phyloP scores from a whole-genome alignment of 2,329 filamentous ascomycete species.

The Botryotinia globosa region DNA sequence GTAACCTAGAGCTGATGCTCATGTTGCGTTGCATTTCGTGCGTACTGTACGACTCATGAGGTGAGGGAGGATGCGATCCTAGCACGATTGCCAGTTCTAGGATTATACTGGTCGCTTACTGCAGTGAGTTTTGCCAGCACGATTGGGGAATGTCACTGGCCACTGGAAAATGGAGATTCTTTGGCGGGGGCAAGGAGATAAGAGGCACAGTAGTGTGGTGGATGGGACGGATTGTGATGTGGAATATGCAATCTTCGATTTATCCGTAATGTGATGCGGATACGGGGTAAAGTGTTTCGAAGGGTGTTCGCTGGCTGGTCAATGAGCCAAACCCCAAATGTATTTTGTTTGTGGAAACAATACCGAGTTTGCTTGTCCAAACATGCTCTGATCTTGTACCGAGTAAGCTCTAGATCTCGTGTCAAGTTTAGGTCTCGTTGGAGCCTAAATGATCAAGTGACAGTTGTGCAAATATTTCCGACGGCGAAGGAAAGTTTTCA shows the following conservation, averaged over 20 bases:
- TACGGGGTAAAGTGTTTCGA: background rate
- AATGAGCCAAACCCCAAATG: background rate
- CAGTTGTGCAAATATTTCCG: conserved; percentile 5
- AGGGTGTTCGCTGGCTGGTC: background rate
- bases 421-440: background rate
- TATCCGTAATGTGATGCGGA: conserved; percentile 1
- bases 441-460: conserved; percentile 22
- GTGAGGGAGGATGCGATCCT: background rate
- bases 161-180: background rate
- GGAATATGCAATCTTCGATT: background rate
- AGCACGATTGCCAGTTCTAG: background rate
- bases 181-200: background rate
- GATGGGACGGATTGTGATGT: background rate
- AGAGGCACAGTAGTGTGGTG: background rate
- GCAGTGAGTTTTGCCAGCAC: conserved; percentile 1
- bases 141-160: background rate
- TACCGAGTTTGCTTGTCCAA: background rate
- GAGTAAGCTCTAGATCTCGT: conserved; percentile 8
- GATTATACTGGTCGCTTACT: conserved; percentile 12
- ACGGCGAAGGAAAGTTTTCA: background rate
- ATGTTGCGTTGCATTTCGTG: conserved; percentile 1
- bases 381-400: conserved; percentile 2
- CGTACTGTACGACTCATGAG: background rate
- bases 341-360: background rate
- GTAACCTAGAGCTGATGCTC: conserved; percentile 5